Percentiles rank a stretch among this genome's conserved stretches.
phyloP scores from a whole-genome alignment of 2,329 filamentous ascomycete genomes.

The Microdochium trichocladiopsis region DNA sequence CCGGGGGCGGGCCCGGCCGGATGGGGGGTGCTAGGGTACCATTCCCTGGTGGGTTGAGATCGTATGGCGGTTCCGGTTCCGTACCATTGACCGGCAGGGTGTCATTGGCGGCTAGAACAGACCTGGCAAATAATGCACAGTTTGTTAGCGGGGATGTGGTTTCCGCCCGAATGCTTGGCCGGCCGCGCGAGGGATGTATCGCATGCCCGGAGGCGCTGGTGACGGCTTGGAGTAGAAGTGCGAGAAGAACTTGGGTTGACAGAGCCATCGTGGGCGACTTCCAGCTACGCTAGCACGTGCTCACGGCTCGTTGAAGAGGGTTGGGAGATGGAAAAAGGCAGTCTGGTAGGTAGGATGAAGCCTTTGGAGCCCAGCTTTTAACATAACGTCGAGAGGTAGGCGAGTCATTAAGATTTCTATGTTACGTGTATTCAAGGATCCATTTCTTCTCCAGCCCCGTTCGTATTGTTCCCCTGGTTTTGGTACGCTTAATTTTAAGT shows the following conservation, averaged over 20 bases:
- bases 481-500: background rate
- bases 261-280: background rate
- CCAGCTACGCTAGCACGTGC: background rate
- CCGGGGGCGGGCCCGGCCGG: too few relatives aligned
- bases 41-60: background rate
- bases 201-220: background rate
- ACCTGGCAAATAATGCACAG: background rate
- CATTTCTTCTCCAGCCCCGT: background rate
- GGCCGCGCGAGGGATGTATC: background rate
- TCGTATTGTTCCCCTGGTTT: background rate
- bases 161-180: background rate
- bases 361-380: background rate
- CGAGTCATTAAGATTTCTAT: background rate
- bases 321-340: background rate
- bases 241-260: background rate
- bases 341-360: background rate
- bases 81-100: background rate
- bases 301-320: background rate
- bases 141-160: background rate
- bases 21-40: background rate
- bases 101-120: background rate
- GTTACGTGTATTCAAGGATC: background rate
- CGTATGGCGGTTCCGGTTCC: background rate
- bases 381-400: background rate
- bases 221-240: background rate